Conservation (phyloP, 805 yeast genomes). For the Suhomyces sp. region DNA sequence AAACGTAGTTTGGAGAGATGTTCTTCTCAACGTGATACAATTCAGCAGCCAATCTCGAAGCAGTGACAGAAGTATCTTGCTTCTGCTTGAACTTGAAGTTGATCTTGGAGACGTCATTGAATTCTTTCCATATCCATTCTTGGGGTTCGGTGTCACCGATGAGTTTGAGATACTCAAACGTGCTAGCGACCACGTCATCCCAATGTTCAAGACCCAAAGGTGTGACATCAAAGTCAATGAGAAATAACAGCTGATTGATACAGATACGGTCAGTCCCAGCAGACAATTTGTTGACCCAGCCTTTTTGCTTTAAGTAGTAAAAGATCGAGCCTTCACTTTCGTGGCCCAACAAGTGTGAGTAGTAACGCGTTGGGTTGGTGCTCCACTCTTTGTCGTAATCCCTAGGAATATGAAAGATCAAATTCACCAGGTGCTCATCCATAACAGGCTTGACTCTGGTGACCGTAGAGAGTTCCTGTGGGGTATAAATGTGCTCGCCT, state of each 20-base stretch:
- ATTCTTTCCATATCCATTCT: slow-evolving; percentile 77
- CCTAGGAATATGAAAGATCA: slow-evolving; percentile 75
- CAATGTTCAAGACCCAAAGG: slow-evolving; percentile 64
- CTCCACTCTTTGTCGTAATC: slow-evolving; percentile 59
- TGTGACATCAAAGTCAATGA: slow-evolving; percentile 74
- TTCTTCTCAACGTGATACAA: slow-evolving; percentile 47
- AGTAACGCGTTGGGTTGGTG: slow-evolving; percentile 66
- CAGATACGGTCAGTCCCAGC: slow-evolving; percentile 70
- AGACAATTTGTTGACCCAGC: slow-evolving; percentile 78
- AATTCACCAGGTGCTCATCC: slow-evolving; percentile 65
- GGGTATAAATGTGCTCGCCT: slow-evolving; percentile 45
- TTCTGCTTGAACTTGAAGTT: slow-evolving; percentile 82
- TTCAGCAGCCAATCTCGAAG: slow-evolving; percentile 59
- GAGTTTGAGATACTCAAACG: slow-evolving; percentile 74
- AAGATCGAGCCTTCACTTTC: slow-evolving; percentile 87
- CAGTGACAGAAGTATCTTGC: slow-evolving; percentile 66
- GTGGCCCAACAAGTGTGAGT: slow-evolving; percentile 84
- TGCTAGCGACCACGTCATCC: slow-evolving; percentile 52
- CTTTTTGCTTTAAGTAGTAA: slow-evolving; percentile 58
- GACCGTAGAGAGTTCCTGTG: slow-evolving; percentile 49
- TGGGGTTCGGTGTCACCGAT: slow-evolving; percentile 57
- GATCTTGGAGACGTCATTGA: slow-evolving; percentile 62
- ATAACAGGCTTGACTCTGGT: slow-evolving; percentile 77
- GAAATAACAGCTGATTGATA: slow-evolving; percentile 63
- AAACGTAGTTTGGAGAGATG: slow-evolving; percentile 63